Conservation (phyloP, 768 basidiomycete species). For the Scleroderma citrinum region DNA sequence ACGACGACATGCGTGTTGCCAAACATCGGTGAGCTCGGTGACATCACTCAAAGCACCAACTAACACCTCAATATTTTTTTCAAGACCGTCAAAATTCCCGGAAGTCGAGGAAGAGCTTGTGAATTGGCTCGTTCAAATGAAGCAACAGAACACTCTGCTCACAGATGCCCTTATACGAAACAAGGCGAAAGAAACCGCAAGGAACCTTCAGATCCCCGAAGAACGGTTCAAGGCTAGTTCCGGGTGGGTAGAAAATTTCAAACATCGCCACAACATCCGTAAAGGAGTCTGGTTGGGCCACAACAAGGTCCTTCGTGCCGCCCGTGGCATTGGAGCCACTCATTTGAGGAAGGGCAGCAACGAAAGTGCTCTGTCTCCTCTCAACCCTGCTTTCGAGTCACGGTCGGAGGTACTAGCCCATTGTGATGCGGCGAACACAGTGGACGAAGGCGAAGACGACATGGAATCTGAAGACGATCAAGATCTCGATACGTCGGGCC, state of each 20-base stretch:
- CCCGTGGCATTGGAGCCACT: conserved; percentile 25
- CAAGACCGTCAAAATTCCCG: conserved; percentile 76
- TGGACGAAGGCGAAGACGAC: conserved; percentile 29
- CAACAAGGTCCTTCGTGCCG: conserved; percentile 30
- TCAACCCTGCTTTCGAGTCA: conserved; percentile 35
- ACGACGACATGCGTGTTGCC: conserved; percentile 52
- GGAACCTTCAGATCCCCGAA: conserved; percentile 47
- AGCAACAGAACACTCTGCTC: conserved; percentile 42
- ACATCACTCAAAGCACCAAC: conserved; percentile 3
- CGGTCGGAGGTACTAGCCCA: conserved; percentile 24
- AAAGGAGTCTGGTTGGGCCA: conserved; percentile 52
- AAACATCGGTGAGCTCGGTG: conserved; percentile 54
- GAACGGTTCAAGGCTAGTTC: conserved; percentile 88
- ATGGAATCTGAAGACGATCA: conserved; percentile 33
- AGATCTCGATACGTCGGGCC: conserved; percentile 23
- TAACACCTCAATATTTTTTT: conserved; percentile 10
- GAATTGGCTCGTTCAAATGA: conserved; percentile 53
- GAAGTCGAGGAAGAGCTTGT: conserved; percentile 63
- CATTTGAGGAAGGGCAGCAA: conserved; percentile 34
- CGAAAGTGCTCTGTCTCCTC: conserved; percentile 31
- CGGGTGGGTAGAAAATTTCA: conserved; percentile 92
- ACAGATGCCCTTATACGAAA: conserved; percentile 60
- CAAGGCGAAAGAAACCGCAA: conserved; percentile 65
- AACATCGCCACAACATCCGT: conserved; percentile 71
- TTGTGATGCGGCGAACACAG: conserved; percentile 22